These are phyloP conservation scores for Spiraea crenata DNA, from an alignment of 331 rosid species.

Conservation along the genomic window DNA sequence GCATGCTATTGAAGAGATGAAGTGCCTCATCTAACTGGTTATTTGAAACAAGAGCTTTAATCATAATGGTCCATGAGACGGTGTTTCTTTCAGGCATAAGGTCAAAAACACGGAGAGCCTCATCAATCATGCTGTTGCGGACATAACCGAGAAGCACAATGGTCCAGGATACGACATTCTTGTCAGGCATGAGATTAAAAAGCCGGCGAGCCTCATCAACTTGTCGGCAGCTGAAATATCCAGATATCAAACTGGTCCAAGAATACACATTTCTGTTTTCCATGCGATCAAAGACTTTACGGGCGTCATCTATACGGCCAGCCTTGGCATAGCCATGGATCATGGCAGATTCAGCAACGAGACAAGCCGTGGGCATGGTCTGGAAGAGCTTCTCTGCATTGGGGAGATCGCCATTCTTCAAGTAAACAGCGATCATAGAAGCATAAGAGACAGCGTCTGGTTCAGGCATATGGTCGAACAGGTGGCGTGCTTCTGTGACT, in stretches of 20 bases:
- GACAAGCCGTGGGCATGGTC: conserved; percentile 22
- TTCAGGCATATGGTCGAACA: conserved; percentile 23
- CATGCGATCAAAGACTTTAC: conserved; percentile 39
- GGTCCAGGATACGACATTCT: conserved; percentile 45
- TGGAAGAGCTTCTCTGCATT: conserved; percentile 26
- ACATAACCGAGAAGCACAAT: conserved; percentile 33
- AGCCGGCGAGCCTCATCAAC: conserved; percentile 31
- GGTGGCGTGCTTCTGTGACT: conserved; percentile 21
- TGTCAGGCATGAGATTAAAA: conserved; percentile 41
- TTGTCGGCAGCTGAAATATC: conserved; percentile 34
- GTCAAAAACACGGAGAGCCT: conserved; percentile 19
- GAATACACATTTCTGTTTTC: conserved; percentile 36
- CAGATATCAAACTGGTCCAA: conserved; percentile 51
- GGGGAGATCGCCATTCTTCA: conserved; percentile 19
- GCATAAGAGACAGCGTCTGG: conserved; percentile 21
- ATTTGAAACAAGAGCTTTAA: conserved; percentile 43
- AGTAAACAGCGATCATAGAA: conserved; percentile 20
- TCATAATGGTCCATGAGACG: conserved; percentile 46
- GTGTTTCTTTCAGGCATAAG: conserved; percentile 32
- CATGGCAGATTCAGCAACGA: conserved; percentile 43
- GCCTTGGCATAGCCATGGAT: conserved; percentile 39
- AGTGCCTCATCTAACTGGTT: conserved; percentile 34
- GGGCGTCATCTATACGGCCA: conserved; percentile 40
- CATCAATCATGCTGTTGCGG: conserved; percentile 32
- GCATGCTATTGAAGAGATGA: conserved; percentile 41